Evolutionary conservation across 2,329 filamentous ascomycete species (phyloP), one percentile per base, ranked within the genome.

Genomic region (Fusarium nisikadoi): DNA sequence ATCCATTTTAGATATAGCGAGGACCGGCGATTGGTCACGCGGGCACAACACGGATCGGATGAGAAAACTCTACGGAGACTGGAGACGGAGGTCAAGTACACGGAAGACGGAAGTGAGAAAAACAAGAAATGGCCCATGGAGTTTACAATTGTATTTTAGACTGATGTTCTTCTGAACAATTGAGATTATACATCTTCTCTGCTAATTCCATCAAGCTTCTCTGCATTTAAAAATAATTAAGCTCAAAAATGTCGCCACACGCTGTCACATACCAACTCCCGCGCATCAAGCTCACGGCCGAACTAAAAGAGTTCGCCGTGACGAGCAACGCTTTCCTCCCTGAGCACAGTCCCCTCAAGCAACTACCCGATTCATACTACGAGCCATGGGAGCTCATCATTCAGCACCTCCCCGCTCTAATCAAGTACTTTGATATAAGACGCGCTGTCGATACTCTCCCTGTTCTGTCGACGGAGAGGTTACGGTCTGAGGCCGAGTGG

Each of bases 291-390:
- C 66, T 67, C 36, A 66, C 73, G 0, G 60, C 77, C 16, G 78
- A 82, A 49, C 68, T 84, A 23, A 68, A 73, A 35, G 78, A 80
- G 47, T 86, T 81, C 53, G 77, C 77, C 27, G 77, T 86, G 31
- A 82, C 84, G 5, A 79, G 85, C 27, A 89, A 93, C 80, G 94
- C 94, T 41, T 97, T 97, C 79, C 87, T 97, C 9, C 93, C 94
- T 0, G 84, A 90, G 23, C 83, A 91, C 25, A 83, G 87, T n/a
- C 94, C 94, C 0, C 83, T 94, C 2, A 84, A 87, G 25, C 76
- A 82, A 23, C 85, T 97, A 8, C 86, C 91, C 1, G 87, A 94
- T 74, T 76, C 87, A 0, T 96, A 95, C 82, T 97, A 97, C 76
- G 84, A 88, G 45, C 89, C 91, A 35, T 97, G 94, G 95, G 94